A percentile compares a stretch with the other conserved stretches of the same genome.
Evolutionary conservation across 176 grass and related monocot species (phyloP).

Genomic region (Carex kokanica): DNA sequence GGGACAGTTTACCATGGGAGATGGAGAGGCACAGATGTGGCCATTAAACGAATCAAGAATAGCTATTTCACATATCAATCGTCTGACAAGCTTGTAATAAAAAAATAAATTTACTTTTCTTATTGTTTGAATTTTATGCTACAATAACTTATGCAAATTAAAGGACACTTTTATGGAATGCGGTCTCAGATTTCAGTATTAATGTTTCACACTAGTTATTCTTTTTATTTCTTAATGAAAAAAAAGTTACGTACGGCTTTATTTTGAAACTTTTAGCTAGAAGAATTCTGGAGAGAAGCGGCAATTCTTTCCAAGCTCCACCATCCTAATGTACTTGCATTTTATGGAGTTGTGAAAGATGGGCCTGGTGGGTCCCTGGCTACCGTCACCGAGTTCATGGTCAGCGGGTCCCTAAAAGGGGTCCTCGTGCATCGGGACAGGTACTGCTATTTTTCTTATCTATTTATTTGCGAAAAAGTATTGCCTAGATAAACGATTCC

Average conservation of each 20-base stretch:
- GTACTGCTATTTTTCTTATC: slow-evolving; percentile 3
- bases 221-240: neutral
- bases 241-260: neutral
- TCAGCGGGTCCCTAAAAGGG: slow-evolving; percentile 86
- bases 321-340: slow-evolving; percentile 84
- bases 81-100: slow-evolving; percentile 62
- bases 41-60: slow-evolving; percentile 90
- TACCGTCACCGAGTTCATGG: slow-evolving; percentile 93
- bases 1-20: slow-evolving; percentile 91
- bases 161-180: neutral
- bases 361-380: slow-evolving; percentile 63
- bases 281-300: slow-evolving; percentile 88
- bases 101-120: slow-evolving; percentile 2
- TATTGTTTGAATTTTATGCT: slow-evolving; percentile 5
- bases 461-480: neutral
- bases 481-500: neutral
- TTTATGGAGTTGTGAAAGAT: slow-evolving; percentile 84
- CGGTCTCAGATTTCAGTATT: neutral
- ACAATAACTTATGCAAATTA: neutral
- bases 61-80: slow-evolving; percentile 67
- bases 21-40: slow-evolving; percentile 94
- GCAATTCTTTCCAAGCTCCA: slow-evolving; percentile 83
- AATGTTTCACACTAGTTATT: neutral
- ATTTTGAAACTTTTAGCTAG: slow-evolving; percentile 34
- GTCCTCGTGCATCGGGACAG: slow-evolving; percentile 59